Evolutionary conservation across 2,329 filamentous ascomycete species (phyloP), one percentile per base, ranked within the genome.

Genomic region (Escovopsis sp.): DNA sequence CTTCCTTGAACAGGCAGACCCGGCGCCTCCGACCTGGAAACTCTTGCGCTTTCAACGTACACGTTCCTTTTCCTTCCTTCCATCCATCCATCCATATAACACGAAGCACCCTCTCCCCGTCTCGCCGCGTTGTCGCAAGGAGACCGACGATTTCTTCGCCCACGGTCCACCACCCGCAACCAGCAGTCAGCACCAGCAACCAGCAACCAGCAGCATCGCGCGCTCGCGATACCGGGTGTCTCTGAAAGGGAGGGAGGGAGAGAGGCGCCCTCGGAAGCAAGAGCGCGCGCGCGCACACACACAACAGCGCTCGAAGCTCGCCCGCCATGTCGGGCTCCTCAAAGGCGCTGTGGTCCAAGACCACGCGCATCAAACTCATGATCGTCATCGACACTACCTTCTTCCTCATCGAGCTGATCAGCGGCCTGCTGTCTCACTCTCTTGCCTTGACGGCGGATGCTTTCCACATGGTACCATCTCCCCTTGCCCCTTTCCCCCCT

Each of bases 401-500:
- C 68, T 95, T 98, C 65, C 64, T 94, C 39, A 68, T 96, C 45
- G 91, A 98, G 65, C 66, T 98, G 47, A 77, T 82, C 45, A 78
- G 82, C 47, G 89, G 91, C 47, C 85, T 94, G 68, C 68, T 81
- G 49, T 86, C 94, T 47, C 82, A 88, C 58, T 96, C 91, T 15
- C 75, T 98, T 52, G 91, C 91, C 33, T 74, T 98, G 45, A 87
- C 93, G 58, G 91, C 91, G 42, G 91, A 98, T 67, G 87, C 91
- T 46, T 98, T 98, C 63, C 91, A 98, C 66, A 98, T 98, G 91
- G 83, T 86, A 58, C 53, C 72, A 15, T 15, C 15, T 15, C 2
- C 15, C 15, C 15, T 15, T 61, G 36, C 39, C 38, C n/a, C 15
- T 8, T 18, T 12, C 35, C 35, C 8, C 35, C 12, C n/a, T 36